Evolutionary conservation across 257 asterid genomes (phyloP).

Genomic region (Asclepias syriaca): DNA sequence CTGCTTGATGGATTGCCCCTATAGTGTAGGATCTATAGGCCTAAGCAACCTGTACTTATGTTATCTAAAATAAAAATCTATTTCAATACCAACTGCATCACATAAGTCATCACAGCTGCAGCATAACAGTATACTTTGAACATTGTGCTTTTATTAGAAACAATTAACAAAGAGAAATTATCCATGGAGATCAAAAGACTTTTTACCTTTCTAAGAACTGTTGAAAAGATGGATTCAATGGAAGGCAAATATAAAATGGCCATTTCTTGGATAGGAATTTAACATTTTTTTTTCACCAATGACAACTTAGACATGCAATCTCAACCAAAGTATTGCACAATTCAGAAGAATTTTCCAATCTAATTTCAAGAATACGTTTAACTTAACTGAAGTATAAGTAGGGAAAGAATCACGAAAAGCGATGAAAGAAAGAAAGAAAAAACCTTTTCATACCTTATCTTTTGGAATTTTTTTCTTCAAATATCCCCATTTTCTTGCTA

Average conservation of each 20-base stretch:
- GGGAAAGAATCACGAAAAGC: slow-evolving; percentile 1
- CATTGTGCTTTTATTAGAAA: too few relatives aligned
- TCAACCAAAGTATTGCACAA: not conserved
- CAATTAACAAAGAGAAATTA: too few relatives aligned
- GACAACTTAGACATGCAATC: not conserved
- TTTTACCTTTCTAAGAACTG: not conserved
- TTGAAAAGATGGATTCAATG: not conserved
- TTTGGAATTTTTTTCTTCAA: slow-evolving; percentile 67
- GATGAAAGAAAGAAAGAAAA: not conserved
- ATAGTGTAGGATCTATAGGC: too few relatives aligned
- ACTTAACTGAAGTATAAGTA: not conserved
- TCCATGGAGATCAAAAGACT: too few relatives aligned
- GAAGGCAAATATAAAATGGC: not conserved
- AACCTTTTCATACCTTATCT: slow-evolving; percentile 52
- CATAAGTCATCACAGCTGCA: too few relatives aligned
- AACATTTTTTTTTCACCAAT: not conserved
- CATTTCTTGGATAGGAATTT: not conserved
- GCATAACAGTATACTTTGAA: too few relatives aligned
- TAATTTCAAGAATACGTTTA: not conserved
- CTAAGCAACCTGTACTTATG: too few relatives aligned
- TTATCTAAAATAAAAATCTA: too few relatives aligned
- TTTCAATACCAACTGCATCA: too few relatives aligned
- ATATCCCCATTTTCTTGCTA: slow-evolving; percentile 95
- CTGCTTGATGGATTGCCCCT: too few relatives aligned
- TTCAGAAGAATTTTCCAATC: not conserved